Evolutionary conservation across 2,329 filamentous ascomycete species (phyloP), one percentile per base, ranked within the genome.

Genomic region (Ceratocystis cubensis): DNA sequence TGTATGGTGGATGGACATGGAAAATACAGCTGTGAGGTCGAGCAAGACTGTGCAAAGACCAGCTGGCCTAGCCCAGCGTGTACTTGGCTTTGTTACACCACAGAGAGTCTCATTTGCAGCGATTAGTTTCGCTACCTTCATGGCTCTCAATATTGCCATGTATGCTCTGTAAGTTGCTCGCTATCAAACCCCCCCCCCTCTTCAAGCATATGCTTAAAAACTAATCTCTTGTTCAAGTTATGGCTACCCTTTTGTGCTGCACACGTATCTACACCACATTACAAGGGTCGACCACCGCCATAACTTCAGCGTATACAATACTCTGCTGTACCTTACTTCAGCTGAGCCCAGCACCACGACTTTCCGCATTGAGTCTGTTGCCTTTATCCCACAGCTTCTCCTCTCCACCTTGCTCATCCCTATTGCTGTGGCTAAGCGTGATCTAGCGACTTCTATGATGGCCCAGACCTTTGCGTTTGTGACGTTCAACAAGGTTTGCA

Each of bases 401-500:
- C 83, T 99, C 15, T 89, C 89, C 0, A 86, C 89, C 13, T 71
- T 95, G 10, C 78, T 89, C 4, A 87, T 97, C 56, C 88, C 90
- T 0, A 73, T 96, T 1, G 80, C 82, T 1, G 77, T 96, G 22
- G 89, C 90, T 17, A 95, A 93, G 74, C 88, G 85, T 71, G 87
- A 94, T 71, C 81, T 99, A 0, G 82, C 92, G 0, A 84, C 86
- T 0, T 87, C 89, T 4, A 92, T 97, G 89, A 83, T 97, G 69
- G 91, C 90, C 3, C 94, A 99, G 76, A 97, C 94, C 0, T 96
- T 96, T 76, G 90, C 93, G 0, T 99, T 99, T 75, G 94, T 97
- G 3, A 87, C 91, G 0, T 97, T 97, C 72, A 99, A 99, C 78
- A 99, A 99, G 78, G 94, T 99, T 69, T 97, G 93, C 81, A 99